Base-by-base conservation (phyloP, 495 filamentous ascomycete species). In the Glutinoglossum americanum region DNA sequence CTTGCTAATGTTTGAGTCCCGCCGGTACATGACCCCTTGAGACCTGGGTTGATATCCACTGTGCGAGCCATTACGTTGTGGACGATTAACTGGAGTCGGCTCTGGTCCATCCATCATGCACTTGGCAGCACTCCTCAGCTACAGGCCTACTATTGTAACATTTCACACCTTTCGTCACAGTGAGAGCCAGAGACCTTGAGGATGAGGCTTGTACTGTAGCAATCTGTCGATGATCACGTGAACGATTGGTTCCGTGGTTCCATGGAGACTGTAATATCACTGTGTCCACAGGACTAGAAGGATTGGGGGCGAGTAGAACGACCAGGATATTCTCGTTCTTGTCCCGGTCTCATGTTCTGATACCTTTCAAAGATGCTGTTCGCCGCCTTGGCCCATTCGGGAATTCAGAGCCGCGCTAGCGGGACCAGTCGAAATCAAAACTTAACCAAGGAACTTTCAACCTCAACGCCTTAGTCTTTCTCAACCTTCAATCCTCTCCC, bases 1-100 rank as follows among this genome's bases (percentile, higher is more conserved):
- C 79, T 76, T 85, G 76, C 88, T 94, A 65, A 82, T 74, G 67
- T 87, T 84, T 33, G 85, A 86, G 57, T 77, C 76, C 47, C 85
- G 76, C 27, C 83, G 75, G 51, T 65, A 71, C 63, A 65, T 45
- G 4, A n/a, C 7, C 3, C 44, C 3, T 7, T 54, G 45, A 9
- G 6, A 27, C 39, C 30, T 21, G 23, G 17, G n/a, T 5, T 21
- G 33, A 7, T 26, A 10, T 9, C n/a, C 37, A 44, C 11, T 57
- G 37, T 32, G 32, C 1, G 41, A 58, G 25, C 56, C 26, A 51
- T 32, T 58, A 17, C 56, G 56, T 13, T 45, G 10, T 45, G 54
- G 54, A 39, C 54, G 54, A 19, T 56, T 25, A 6, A 19, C 54
- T 25, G 54, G 54, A 23, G 21, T 19, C 28, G 32, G 11, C 11